Conservation (phyloP, 345 rosid species). For the Moricandia moricandioides region DNA sequence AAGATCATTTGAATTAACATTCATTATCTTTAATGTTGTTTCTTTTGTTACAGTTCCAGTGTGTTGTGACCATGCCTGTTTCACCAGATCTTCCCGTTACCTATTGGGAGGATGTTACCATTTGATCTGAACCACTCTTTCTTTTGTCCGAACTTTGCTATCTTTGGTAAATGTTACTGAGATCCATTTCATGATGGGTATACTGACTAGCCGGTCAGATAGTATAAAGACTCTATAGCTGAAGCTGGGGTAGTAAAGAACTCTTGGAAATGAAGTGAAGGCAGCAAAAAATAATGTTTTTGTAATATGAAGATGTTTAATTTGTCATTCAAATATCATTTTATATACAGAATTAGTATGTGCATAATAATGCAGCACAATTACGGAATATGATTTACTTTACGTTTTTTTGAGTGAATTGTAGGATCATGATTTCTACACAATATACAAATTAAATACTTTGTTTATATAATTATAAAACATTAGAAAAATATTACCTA, state of each 20-base stretch:
- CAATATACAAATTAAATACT: no score
- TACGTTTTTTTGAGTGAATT: no score
- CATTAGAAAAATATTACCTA: no score
- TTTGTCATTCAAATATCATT: neutral
- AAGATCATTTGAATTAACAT: neutral
- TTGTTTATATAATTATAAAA: no score
- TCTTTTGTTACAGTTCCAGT: slow-evolving; percentile 54
- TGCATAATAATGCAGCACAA: neutral
- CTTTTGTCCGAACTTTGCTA: neutral
- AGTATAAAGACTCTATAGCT: neutral
- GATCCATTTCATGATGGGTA: neutral
- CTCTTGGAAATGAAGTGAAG: slow-evolving; percentile 9
- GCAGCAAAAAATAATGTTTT: neutral
- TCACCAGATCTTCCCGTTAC: slow-evolving; percentile 53
- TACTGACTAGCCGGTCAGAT: neutral
- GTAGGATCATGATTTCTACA: no score
- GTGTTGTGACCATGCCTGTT: slow-evolving; percentile 54
- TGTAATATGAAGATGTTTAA: neutral
- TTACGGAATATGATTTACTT: no score
- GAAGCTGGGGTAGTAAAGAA: slow-evolving; percentile 15
- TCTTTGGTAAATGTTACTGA: slow-evolving; percentile 41
- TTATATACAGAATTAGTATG: neutral
- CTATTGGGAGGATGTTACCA: slow-evolving; percentile 46
- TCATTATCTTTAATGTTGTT: slow-evolving; percentile 1
- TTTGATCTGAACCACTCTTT: slow-evolving; percentile 9